phyloP scores from a whole-genome alignment of 768 basidiomycete species.

The Amanita polypyramis region DNA sequence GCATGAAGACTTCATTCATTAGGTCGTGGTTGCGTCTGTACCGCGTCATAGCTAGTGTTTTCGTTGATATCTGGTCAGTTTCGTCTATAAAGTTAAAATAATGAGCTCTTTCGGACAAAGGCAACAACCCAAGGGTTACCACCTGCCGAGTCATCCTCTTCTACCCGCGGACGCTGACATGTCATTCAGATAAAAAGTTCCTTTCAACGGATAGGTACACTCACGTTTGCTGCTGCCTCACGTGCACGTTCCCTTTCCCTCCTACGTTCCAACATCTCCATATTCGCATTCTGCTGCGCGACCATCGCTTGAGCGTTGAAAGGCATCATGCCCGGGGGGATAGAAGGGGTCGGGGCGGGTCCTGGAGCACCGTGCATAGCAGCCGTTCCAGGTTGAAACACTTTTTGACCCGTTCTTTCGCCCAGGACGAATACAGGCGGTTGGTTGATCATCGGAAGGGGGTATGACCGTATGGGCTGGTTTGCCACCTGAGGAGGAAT shows the following conservation, averaged over 20 bases:
- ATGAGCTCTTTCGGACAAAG: neutral
- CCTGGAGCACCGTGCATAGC: constrained; percentile 21
- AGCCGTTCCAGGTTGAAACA: constrained; percentile 24
- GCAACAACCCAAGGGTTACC: too few relatives aligned
- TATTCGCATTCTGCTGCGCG: constrained; percentile 59
- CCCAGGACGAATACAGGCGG: constrained; percentile 62
- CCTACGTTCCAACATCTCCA: constrained; percentile 62
- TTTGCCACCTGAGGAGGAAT: constrained; percentile 50
- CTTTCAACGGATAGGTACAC: neutral
- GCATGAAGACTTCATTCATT: constrained; percentile 75
- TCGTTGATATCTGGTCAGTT: constrained; percentile 59
- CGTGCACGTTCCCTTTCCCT: constrained; percentile 47
- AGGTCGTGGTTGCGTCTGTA: constrained; percentile 76
- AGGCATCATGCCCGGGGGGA: constrained; percentile 20
- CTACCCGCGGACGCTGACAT: constrained; percentile 24
- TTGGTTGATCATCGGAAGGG: constrained; percentile 56
- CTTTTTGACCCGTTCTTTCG: constrained; percentile 65
- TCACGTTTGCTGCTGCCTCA: constrained; percentile 17
- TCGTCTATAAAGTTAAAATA: constrained; percentile 36
- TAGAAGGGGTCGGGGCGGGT: constrained; percentile 14
- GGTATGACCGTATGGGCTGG: constrained; percentile 61
- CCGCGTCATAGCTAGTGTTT: constrained; percentile 58
- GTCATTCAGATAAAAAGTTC: neutral
- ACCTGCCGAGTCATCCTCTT: constrained; percentile 64
- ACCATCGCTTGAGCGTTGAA: constrained; percentile 54